phyloP scores from a whole-genome alignment of 148 eudicot genomes.

The Chenopodium suecicum region DNA sequence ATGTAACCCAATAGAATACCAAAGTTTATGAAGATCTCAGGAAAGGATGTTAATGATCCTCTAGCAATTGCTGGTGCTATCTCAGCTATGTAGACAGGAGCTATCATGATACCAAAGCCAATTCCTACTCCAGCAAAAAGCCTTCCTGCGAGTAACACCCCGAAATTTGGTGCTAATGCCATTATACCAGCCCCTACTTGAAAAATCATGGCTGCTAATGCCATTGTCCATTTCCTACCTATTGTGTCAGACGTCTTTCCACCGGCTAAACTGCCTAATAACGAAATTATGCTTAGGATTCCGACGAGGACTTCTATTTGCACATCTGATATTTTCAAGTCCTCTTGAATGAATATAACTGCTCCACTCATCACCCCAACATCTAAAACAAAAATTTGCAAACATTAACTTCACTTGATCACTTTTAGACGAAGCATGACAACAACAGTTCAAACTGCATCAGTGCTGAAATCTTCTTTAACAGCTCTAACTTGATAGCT shows the following conservation, averaged over 20 bases:
- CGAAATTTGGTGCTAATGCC: conserved; percentile 70
- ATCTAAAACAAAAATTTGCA: conserved; percentile 38
- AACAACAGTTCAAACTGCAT: not conserved
- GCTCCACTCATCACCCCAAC: conserved; percentile 97
- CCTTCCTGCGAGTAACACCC: conserved; percentile 60
- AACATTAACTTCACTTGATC: not conserved
- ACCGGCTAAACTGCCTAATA: conserved; percentile 77
- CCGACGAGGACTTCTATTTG: conserved; percentile 84
- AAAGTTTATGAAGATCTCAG: conserved; percentile 77
- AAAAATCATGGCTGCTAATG: conserved; percentile 63
- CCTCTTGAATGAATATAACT: conserved; percentile 67
- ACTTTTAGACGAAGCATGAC: not conserved
- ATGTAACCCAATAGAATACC: conserved; percentile 88
- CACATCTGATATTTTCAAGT: conserved; percentile 63
- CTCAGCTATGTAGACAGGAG: conserved; percentile 86
- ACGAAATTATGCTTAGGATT: conserved; percentile 70
- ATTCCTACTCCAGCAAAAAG: conserved; percentile 79
- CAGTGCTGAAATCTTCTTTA: not conserved
- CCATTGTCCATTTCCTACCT: conserved; percentile 98
- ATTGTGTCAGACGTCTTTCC: conserved; percentile 82
- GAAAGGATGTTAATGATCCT: conserved; percentile 87
- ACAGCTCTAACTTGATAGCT: not conserved
- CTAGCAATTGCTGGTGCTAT: conserved; percentile 72
- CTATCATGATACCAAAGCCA: conserved; percentile 83
- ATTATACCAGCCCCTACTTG: conserved; percentile 75